phyloP scores from a whole-genome alignment of 2,329 filamentous ascomycete genomes.

The Sclerotinia subarctica region DNA sequence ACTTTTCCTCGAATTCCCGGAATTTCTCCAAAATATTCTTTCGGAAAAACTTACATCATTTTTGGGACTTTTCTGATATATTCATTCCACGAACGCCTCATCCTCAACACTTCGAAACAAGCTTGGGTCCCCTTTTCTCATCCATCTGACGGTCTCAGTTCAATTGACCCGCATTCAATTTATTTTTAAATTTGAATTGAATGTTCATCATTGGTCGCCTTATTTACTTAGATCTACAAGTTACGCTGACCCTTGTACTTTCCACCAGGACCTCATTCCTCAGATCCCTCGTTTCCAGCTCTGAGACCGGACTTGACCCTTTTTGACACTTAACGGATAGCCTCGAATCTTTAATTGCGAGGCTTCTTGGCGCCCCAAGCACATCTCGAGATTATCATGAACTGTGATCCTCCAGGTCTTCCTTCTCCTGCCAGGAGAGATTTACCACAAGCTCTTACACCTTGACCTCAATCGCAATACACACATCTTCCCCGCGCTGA shows the following conservation, averaged over 20 bases:
- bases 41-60: conserved; percentile 10
- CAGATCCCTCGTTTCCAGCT: conserved; percentile 14
- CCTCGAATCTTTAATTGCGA: conserved; percentile 29
- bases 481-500: not conserved
- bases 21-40: not conserved
- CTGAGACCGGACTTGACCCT: conserved; percentile 14
- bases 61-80: not conserved
- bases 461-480: conserved; percentile 31
- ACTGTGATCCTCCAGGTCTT: conserved; percentile 37
- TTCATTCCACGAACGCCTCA: not conserved
- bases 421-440: conserved; percentile 39
- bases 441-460: conserved; percentile 37
- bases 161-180: conserved; percentile 12
- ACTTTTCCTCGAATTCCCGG: conserved; percentile 6
- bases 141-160: conserved; percentile 8
- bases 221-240: conserved; percentile 17
- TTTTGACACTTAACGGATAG: conserved; percentile 21
- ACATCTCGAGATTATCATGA: conserved; percentile 37
- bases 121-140: conserved; percentile 7
- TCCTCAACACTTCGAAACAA: conserved; percentile 13
- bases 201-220: conserved; percentile 27
- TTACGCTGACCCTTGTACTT: conserved; percentile 16
- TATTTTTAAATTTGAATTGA: conserved; percentile 5
- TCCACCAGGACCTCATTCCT: conserved; percentile 7
- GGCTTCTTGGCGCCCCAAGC: conserved; percentile 30